Evolutionary conservation across 2,329 filamentous ascomycete genomes (phyloP), one percentile per base, ranked within the genome.

Genomic region (Trichoderma guizhouense): DNA sequence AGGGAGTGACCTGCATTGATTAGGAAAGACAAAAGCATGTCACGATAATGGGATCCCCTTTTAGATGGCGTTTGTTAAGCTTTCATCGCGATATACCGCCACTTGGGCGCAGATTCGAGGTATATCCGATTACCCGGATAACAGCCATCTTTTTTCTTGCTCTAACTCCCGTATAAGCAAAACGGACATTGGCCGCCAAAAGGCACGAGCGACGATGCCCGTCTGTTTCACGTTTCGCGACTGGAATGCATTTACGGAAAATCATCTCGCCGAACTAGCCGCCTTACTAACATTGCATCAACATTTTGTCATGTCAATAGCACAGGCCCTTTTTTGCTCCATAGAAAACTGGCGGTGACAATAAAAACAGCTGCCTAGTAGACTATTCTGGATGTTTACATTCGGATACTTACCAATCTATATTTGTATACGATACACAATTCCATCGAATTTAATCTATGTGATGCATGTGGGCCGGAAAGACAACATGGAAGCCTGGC

Each of bases 381-480:
- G 28, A n/a, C 1, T 21, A 11, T n/a, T 51, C 18, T 12, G 21
- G 47, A 53, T 60, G 57, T 60, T 60, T 60, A 60, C 57, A 24
- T n/a, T 51, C 43, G 43, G 9, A 51, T 11, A 21, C 43, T 51
- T 51, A 24, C 21, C 9, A 24, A 53, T 53, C 21, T 51, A n/a
- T n/a, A n/a, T n/a, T n/a, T n/a, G n/a, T n/a, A 24, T 53, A 24
- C 47, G 5, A 51, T 51, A 21, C 24, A 58, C 55, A 58, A 15
- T 21, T 43, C 32, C 24, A 9, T 68, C 34, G 39, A 11, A 28
- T 58, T 68, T 60, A 58, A 68, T 68, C 34, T 68, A 68, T 18
- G 5, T 47, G 65, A 58, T 28, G 53, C 66, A 39, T 32, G 55
- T 69, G 66, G 66, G 66, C 66, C 55, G 21, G 12, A 36, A 69